phyloP scores from a whole-genome alignment of 2,329 filamentous ascomycete species.

The Thielaviopsis musarum region DNA sequence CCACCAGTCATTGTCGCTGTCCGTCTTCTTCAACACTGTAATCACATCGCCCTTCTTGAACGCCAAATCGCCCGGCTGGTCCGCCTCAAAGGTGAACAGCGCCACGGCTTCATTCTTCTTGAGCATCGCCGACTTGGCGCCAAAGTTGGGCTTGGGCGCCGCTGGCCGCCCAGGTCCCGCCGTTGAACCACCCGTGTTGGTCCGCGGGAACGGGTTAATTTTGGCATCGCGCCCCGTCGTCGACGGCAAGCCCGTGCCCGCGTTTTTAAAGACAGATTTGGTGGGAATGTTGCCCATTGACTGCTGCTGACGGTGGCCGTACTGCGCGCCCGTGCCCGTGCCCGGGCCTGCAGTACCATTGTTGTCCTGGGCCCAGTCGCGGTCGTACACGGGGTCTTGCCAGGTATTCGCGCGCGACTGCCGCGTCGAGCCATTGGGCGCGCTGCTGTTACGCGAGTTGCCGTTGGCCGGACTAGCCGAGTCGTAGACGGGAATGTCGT shows the following conservation, averaged over 20 bases:
- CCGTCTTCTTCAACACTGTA: conserved; percentile 84
- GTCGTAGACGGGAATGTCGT: conserved; percentile 82
- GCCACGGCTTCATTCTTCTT: conserved; percentile 73
- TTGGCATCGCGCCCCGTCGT: neutral
- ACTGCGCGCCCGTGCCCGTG: neutral
- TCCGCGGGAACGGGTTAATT: conserved; percentile 7
- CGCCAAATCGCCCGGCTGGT: conserved; percentile 78
- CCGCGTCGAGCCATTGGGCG: conserved; percentile 31
- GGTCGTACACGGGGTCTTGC: conserved; percentile 60
- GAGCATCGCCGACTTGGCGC: conserved; percentile 35
- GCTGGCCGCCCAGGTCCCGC: conserved; percentile 58
- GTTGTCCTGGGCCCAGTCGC: neutral
- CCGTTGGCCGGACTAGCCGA: conserved; percentile 45
- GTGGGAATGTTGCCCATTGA: neutral
- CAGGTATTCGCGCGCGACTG: conserved; percentile 52
- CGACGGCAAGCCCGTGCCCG: conserved; percentile 22
- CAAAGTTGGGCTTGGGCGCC: conserved; percentile 79
- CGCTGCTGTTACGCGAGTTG: conserved; percentile 16
- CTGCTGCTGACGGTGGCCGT: neutral
- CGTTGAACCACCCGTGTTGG: conserved; percentile 6
- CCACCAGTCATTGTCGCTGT: conserved; percentile 94
- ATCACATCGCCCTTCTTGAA: conserved; percentile 98
- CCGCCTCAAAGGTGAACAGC: conserved; percentile 84
- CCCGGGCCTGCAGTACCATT: neutral
- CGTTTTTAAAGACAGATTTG: neutral